A percentile compares a stretch with the other conserved stretches of the same genome.
phyloP scores from a whole-genome alignment of 2,329 filamentous ascomycete genomes.

The Daldinia sp. region DNA sequence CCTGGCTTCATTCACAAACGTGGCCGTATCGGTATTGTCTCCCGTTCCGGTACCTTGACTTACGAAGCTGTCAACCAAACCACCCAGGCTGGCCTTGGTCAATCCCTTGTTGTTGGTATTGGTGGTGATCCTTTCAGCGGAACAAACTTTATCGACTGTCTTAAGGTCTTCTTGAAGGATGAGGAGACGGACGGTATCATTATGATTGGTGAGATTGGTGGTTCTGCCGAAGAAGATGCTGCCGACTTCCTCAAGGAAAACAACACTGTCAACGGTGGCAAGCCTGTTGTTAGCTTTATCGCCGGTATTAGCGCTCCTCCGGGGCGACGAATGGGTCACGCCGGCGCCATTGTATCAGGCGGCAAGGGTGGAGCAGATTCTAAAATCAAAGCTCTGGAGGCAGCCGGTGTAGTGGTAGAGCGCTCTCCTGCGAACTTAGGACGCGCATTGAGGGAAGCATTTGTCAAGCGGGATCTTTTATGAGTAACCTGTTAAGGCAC shows the following conservation, averaged over 20 bases:
- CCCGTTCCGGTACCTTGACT: constrained; percentile 95
- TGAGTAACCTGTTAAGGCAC: constrained; percentile 60
- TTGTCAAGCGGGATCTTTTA: constrained; percentile 94
- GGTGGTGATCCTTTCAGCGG: constrained; percentile 98
- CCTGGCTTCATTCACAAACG: constrained; percentile 99
- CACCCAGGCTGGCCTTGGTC: constrained; percentile 93
- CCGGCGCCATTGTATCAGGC: constrained; percentile 96
- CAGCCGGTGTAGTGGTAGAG: constrained; percentile 95
- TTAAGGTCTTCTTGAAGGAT: constrained; percentile 96
- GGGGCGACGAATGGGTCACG: constrained; percentile 97
- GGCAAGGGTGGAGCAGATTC: constrained; percentile 98
- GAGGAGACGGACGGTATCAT: constrained; percentile 98
- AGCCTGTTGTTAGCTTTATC: constrained; percentile 98
- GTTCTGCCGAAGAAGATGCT: constrained; percentile 96
- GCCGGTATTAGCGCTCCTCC: constrained; percentile 97
- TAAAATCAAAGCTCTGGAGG: constrained; percentile 95
- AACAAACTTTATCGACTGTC: constrained; percentile 99
- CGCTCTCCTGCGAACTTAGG: constrained; percentile 91
- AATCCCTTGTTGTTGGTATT: constrained; percentile 98
- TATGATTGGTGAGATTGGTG: constrained; percentile 99
- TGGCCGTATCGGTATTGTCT: constrained; percentile 98
- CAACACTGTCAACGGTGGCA: constrained; percentile 86
- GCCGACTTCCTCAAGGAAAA: constrained; percentile 93
- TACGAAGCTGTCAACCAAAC: constrained; percentile 99
- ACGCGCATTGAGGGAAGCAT: constrained; percentile 94